Percentiles rank a stretch among this genome's conserved stretches.
Evolutionary conservation across 1,284 basidiomycete species (phyloP).

Genomic region (Ustilago trichophora): DNA sequence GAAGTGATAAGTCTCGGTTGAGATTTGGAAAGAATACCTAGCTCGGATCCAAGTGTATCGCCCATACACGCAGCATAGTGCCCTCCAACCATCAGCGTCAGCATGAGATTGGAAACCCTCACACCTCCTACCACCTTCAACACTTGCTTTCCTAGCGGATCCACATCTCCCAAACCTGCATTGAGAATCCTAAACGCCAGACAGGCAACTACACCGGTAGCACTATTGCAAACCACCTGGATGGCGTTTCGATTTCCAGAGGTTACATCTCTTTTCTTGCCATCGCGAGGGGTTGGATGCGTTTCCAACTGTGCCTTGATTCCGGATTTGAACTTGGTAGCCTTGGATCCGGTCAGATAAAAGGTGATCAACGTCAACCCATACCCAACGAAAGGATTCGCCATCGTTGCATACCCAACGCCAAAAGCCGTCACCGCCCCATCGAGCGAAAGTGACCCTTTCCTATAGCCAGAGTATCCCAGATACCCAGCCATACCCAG

Average conservation of each 20-base stretch:
- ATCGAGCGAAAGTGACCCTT: constrained; percentile 50
- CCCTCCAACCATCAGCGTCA: constrained; percentile 42
- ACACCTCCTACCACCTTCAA: neutral
- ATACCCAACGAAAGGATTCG: constrained; percentile 53
- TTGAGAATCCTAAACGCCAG: constrained; percentile 17
- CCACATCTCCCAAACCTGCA: neutral
- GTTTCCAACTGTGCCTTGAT: constrained; percentile 78
- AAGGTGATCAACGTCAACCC: constrained; percentile 54
- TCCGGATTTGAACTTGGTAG: constrained; percentile 76
- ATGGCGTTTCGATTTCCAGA: constrained; percentile 46
- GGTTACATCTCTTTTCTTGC: constrained; percentile 18
- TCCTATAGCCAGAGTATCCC: constrained; percentile 44
- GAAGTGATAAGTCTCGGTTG: constrained; percentile 49
- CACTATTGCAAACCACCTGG: constrained; percentile 57
- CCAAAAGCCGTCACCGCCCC: constrained; percentile 50
- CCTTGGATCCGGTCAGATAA: constrained; percentile 79
- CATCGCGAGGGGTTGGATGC: neutral
- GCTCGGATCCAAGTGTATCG: constrained; percentile 58
- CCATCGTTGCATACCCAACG: constrained; percentile 56
- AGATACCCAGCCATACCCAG: constrained; percentile 29
- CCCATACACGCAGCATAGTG: constrained; percentile 60
- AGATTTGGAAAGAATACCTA: constrained; percentile 52
- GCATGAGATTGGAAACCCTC: constrained; percentile 1
- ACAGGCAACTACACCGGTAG: constrained; percentile 20
- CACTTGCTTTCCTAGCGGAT: constrained; percentile 6